Conservation (phyloP, 768 basidiomycete species). For the Austroboletus festivus region DNA sequence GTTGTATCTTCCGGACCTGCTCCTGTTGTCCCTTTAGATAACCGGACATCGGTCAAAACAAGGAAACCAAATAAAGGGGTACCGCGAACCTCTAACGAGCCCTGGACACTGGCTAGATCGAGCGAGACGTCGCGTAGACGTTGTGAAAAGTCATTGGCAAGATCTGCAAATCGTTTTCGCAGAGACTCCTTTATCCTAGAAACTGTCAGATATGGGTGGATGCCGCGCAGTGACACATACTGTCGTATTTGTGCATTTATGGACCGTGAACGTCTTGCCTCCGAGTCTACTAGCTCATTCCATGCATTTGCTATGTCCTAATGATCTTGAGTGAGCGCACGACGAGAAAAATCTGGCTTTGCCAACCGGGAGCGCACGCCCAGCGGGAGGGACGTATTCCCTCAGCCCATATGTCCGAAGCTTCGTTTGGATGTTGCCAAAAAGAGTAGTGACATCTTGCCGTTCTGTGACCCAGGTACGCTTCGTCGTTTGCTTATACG, state of each 20-base stretch:
- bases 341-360: neutral
- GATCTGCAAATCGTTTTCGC: constrained; percentile 70
- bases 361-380: constrained; percentile 58
- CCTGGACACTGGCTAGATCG: constrained; percentile 72
- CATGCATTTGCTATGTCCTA: constrained; percentile 77
- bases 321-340: constrained; percentile 9
- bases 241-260: constrained; percentile 90
- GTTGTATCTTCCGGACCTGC: constrained; percentile 60
- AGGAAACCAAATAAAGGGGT: constrained; percentile 2
- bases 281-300: constrained; percentile 67
- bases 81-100: constrained; percentile 63
- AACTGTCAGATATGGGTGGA: neutral
- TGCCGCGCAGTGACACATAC: constrained; percentile 44
- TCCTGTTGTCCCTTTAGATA: constrained; percentile 68
- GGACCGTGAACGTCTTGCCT: constrained; percentile 70
- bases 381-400: constrained; percentile 77
- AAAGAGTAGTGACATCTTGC: constrained; percentile 82
- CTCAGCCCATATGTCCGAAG: constrained; percentile 84
- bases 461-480: constrained; percentile 86
- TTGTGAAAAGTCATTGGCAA: constrained; percentile 75
- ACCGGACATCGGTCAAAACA: constrained; percentile 4
- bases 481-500: constrained; percentile 84
- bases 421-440: constrained; percentile 93
- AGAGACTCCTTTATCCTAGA: constrained; percentile 77
- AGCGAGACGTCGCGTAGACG: constrained; percentile 62